phyloP scores from a whole-genome alignment of 495 filamentous ascomycete species.

The Tuber indicum region DNA sequence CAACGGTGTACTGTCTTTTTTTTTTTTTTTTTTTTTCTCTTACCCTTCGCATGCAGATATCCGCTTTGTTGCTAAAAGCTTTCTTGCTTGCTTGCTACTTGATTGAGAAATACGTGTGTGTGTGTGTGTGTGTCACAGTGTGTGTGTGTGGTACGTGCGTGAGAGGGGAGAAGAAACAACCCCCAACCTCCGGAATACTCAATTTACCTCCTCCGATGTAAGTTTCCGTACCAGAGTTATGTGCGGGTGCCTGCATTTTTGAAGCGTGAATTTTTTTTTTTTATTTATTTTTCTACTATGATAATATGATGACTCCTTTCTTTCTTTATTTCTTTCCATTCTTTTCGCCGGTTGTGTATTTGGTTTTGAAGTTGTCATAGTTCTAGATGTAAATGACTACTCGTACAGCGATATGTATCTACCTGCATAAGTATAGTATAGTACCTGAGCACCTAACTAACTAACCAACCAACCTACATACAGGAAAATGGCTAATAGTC shows the following conservation, averaged over 20 bases:
- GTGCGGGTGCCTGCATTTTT: background rate
- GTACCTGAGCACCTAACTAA: background rate
- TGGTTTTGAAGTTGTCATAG: background rate
- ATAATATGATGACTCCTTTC: background rate
- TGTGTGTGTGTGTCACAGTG: background rate
- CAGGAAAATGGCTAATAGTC: background rate
- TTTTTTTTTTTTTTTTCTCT: background rate
- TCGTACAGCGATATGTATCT: too few relatives aligned
- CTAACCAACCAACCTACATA: background rate
- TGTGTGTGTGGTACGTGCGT: background rate
- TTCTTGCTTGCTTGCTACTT: background rate
- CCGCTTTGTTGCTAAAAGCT: background rate
- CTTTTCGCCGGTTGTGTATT: background rate
- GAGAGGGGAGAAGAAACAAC: background rate
- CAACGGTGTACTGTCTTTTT: background rate
- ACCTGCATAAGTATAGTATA: too few relatives aligned
- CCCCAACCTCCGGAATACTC: conserved; percentile 2
- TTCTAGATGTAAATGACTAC: too few relatives aligned
- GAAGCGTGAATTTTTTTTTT: background rate
- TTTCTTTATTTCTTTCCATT: too few relatives aligned
- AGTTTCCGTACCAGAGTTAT: background rate
- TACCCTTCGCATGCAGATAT: background rate
- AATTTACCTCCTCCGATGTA: background rate
- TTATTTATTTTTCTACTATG: background rate
- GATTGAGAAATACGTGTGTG: background rate